phyloP scores from a whole-genome alignment of 164 flowering plant species.

The Taxillus chinensis region DNA sequence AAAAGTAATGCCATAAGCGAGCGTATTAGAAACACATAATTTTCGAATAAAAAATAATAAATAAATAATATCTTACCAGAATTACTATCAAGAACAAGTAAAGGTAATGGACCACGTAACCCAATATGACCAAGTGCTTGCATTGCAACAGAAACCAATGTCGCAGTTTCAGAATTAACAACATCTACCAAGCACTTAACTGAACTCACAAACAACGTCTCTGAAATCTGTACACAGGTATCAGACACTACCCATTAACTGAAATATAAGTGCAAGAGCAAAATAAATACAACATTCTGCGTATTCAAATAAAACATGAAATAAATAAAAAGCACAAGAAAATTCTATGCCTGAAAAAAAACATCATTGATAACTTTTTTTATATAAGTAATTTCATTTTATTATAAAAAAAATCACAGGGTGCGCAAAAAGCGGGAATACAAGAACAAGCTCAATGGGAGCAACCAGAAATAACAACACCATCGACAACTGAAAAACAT shows the following conservation, averaged over 20 bases:
- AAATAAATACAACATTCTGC: not conserved
- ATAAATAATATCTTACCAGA: conserved; percentile 32
- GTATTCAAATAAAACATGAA: no score
- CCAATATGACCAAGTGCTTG: conserved; percentile 96
- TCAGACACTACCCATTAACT: not conserved
- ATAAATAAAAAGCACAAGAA: no score
- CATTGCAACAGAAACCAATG: conserved; percentile 75
- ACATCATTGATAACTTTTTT: no score
- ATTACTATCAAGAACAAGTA: conserved; percentile 32
- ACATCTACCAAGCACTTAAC: conserved; percentile 55
- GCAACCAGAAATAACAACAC: no score
- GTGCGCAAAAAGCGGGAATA: no score
- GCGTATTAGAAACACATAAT: not conserved
- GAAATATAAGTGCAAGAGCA: not conserved
- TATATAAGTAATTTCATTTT: no score
- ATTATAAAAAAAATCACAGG: no score
- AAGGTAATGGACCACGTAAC: conserved; percentile 59
- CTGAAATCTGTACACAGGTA: conserved; percentile 34
- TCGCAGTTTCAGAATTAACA: conserved; percentile 54
- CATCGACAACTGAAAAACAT: no score
- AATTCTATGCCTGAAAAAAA: no score
- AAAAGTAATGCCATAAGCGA: not conserved
- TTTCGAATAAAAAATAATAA: not conserved
- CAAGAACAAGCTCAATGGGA: no score
- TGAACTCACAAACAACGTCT: conserved; percentile 33